Evolutionary conservation across 106 monocot genomes (phyloP).

Genomic region (Allium cepa): DNA sequence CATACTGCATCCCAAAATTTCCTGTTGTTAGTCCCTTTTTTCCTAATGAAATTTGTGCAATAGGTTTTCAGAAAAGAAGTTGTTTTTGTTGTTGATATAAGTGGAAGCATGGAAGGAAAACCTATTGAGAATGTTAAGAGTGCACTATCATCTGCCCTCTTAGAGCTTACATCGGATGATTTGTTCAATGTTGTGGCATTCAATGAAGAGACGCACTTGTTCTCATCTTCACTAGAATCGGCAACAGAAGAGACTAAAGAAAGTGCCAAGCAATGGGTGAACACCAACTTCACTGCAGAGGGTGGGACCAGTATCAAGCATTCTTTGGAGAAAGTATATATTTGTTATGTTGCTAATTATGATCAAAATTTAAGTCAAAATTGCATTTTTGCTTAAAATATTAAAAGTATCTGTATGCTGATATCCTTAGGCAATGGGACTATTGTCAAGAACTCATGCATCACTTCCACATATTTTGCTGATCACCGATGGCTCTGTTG

Average conservation of each 20-base stretch:
- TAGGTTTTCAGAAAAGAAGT: conserved; percentile 84
- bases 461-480: conserved; percentile 71
- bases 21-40: not conserved
- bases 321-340: conserved; percentile 66
- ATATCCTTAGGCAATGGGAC: conserved; percentile 36
- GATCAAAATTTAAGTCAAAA: too few relatives aligned
- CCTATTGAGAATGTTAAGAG: conserved; percentile 72
- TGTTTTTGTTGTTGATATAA: conserved; percentile 80
- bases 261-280: conserved; percentile 61
- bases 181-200: conserved; percentile 75
- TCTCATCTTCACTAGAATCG: conserved; percentile 66
- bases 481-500: conserved; percentile 89
- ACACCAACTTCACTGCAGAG: conserved; percentile 50
- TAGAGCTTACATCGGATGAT: conserved; percentile 57
- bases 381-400: too few relatives aligned
- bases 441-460: conserved; percentile 40
- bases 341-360: not conserved
- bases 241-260: conserved; percentile 52
- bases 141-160: conserved; percentile 47
- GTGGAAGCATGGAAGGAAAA: conserved; percentile 87
- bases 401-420: too few relatives aligned
- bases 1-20: not conserved
- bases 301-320: conserved; percentile 69
- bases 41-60: conserved; percentile 15
- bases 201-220: conserved; percentile 52